Percentiles rank a stretch among this genome's conserved stretches.
These are phyloP conservation scores for Amanita pseudoporphyria DNA, from an alignment of 768 basidiomycete genomes.

Conservation along the genomic window DNA sequence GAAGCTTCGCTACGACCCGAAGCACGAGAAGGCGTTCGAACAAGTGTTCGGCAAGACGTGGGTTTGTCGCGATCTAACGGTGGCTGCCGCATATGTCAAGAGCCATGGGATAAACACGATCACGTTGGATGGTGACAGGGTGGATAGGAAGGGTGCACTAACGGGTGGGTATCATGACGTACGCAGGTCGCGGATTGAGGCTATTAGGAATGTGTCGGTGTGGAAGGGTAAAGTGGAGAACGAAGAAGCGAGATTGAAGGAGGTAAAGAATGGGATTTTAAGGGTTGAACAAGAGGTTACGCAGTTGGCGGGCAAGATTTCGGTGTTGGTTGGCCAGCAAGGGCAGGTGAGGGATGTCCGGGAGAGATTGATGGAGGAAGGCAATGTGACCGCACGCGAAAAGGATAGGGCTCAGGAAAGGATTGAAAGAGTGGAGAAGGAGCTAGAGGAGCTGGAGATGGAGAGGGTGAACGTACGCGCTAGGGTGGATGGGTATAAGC, in stretches of 20 bases:
- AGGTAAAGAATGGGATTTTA: slow-evolving; percentile 64
- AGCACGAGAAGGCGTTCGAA: slow-evolving; percentile 77
- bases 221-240: slow-evolving; percentile 69
- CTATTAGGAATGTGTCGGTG: slow-evolving; percentile 61
- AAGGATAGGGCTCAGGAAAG: slow-evolving; percentile 59
- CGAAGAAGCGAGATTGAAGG: slow-evolving; percentile 53
- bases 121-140: slow-evolving; percentile 95
- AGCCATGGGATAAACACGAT: slow-evolving; percentile 94
- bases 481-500: slow-evolving; percentile 52
- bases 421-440: slow-evolving; percentile 53
- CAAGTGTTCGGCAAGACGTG: slow-evolving; percentile 98
- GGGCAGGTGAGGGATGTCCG: slow-evolving; percentile 60
- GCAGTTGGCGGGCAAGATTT: slow-evolving; percentile 57
- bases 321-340: slow-evolving; percentile 60
- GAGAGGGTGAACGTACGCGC: slow-evolving; percentile 56
- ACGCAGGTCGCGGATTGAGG: slow-evolving; percentile 82
- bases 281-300: slow-evolving; percentile 85
- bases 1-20: slow-evolving; percentile 68
- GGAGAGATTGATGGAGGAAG: slow-evolving; percentile 58
- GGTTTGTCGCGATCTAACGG: slow-evolving; percentile 86
- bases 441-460: slow-evolving; percentile 60
- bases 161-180: slow-evolving; percentile 97
- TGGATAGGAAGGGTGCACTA: slow-evolving; percentile 90
- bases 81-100: slow-evolving; percentile 91
- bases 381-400: slow-evolving; percentile 47